Base-by-base conservation (phyloP, 2,329 filamentous ascomycete genomes). In the Ophiostoma ulmi region DNA sequence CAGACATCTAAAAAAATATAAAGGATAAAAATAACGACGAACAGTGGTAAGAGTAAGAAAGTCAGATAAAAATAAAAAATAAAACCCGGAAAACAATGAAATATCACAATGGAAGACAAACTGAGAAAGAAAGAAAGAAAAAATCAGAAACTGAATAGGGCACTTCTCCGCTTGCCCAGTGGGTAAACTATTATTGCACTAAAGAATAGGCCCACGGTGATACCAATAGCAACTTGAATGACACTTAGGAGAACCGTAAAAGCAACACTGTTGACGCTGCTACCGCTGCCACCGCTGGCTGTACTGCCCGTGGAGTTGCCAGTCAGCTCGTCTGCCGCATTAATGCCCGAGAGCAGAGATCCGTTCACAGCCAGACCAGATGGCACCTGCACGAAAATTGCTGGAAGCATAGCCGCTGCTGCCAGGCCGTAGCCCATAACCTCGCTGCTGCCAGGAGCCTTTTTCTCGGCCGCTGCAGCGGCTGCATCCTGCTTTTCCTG, bases 321-420 rank as follows among this genome's bases (percentile, higher is more conserved):
- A 1, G 82, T 86, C 64, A 88, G 82, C 69, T 84, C 80, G 72
- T 89, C 82, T 0, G 88, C 87, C 6, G 82, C 84, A 5, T 81
- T 82, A 70, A 90, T 79, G 20, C 88, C 87, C 8, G 85, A 84
- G 5, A 89, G 78, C 22, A 90, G 79, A 17, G 86, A 87, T 0
- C 87, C 87, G 38, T 83, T 83, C 0, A 86, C 86, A 3, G 87
- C 87, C n/a, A 90, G 79, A 38, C 87, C 86, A 26, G 85, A 87
- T 0, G 87, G 87, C 36, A 90, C 87, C 73, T 88, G 87, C 1
- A 90, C 86, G 73, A 96, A 96, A 73, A 97, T 96, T 5, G 91
- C 93, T 0, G 93, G 93, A 11, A 97, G 81, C 84, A 97, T 92
- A 1, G 91, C 90, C 0, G 92, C 92, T 0, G 93, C 93, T 0